Base-by-base conservation (phyloP, 257 asterid species). In the Solanum sejunctum region DNA sequence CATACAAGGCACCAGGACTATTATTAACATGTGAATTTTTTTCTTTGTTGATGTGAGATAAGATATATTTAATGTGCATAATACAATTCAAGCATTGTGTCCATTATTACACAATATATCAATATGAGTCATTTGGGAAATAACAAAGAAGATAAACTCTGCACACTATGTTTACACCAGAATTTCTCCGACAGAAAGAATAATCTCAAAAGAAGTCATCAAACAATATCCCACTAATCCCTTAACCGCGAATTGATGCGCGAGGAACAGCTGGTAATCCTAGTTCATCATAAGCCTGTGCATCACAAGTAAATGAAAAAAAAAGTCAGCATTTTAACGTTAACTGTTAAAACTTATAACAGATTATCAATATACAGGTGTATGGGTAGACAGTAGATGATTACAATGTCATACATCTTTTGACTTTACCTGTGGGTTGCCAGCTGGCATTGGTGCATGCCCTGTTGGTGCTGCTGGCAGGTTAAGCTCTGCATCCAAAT, bases 381-480 rank as follows among this genome's bases (percentile, higher is more conserved):
- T 23, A 69, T 39, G 18, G 13, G 75, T 32, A 4, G 60, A 17
- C 84, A 9, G 32, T 80, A 17, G 39, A 36, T 36, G 4, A 36
- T 36, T 36, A 55, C 55, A 1, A 11, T 23, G 20, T 12, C 60
- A 18, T 55, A 66, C 36, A 13, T 21, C 58, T 10, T 63, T 21
- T 16, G 85, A 13, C 47, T 82, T 45, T 90, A 95, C 99, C 98
- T 92, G 95, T 63, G 71, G 79, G 63, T 91, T 89, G 85, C 94
- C 93, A 2, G 87, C 91, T 21, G 92, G 92, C 39, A 75, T 56
- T 54, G 92, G 91, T 63, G 90, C 92, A 82, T 91, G 90, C 70
- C 98, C 98, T 55, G 86, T 86, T 84, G 99, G 99, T 69, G 99
- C 99, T 23, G 99, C 70, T 67, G 99, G 99, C 91, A 95, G 87